Conservation (phyloP, 768 basidiomycete genomes). For the Austroboletus eburneus region DNA sequence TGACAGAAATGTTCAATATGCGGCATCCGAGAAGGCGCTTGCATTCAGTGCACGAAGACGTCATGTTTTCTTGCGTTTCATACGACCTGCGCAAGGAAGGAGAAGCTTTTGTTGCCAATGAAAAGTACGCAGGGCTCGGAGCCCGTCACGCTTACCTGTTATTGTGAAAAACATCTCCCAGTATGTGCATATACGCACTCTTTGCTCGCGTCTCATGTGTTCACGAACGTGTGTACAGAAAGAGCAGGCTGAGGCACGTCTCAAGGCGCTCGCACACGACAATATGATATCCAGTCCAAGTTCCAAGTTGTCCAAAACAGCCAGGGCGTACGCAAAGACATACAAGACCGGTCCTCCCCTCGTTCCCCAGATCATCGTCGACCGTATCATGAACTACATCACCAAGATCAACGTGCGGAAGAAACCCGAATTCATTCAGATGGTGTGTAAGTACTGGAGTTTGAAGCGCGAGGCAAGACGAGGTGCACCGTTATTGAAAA, state of each 20-base stretch:
- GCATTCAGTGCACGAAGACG: conserved; percentile 91
- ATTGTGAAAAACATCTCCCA: conserved; percentile 88
- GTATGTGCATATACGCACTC: conserved; percentile 40
- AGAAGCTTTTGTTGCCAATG: conserved; percentile 83
- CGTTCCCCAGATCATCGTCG: conserved; percentile 81
- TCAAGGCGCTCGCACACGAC: conserved; percentile 47
- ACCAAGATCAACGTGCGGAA: conserved; percentile 65
- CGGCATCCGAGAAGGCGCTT: conserved; percentile 66
- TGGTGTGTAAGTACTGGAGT: conserved; percentile 93
- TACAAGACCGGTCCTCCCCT: conserved; percentile 92
- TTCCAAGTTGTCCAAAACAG: conserved; percentile 63
- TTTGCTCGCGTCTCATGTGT: neutral
- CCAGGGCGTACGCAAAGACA: conserved; percentile 86
- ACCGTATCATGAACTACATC: conserved; percentile 74
- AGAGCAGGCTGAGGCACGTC: conserved; percentile 64
- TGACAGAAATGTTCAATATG: conserved; percentile 61
- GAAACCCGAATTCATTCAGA: conserved; percentile 69
- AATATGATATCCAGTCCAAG: conserved; percentile 39
- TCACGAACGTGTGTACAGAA: conserved; percentile 36
- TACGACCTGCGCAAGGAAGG: conserved; percentile 86
- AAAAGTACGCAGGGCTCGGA: conserved; percentile 76
- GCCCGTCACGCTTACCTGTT: conserved; percentile 68
- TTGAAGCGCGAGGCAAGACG: conserved; percentile 90
- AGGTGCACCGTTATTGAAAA: conserved; percentile 89
- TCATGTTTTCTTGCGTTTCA: conserved; percentile 94